phyloP scores from a whole-genome alignment of 148 eudicot genomes.

The Spergularia marina region DNA sequence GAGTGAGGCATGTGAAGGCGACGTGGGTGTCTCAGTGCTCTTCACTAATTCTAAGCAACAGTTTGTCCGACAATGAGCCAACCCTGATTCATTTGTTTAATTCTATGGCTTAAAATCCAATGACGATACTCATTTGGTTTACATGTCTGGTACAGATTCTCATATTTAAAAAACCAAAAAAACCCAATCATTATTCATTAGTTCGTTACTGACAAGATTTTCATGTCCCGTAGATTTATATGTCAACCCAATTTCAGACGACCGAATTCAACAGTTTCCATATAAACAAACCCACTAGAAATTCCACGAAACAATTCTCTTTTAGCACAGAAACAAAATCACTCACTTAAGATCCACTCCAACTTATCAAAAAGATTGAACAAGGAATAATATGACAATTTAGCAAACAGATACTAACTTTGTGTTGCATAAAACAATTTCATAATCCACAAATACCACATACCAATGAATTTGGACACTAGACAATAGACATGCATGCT shows the following conservation, averaged over 20 bases:
- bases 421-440: too few relatives aligned
- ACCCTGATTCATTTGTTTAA: slow-evolving; percentile 3
- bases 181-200: slow-evolving; percentile 20
- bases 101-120: background rate
- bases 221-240: background rate
- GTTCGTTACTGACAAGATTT: slow-evolving; percentile 11
- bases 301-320: too few relatives aligned
- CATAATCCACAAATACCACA: too few relatives aligned
- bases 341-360: too few relatives aligned
- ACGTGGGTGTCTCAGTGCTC: slow-evolving; percentile 17
- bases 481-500: too few relatives aligned
- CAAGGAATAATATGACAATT: too few relatives aligned
- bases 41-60: slow-evolving; percentile 4
- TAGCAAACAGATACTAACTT: too few relatives aligned
- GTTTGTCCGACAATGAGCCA: slow-evolving; percentile 26
- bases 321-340: too few relatives aligned
- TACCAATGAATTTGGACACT: too few relatives aligned
- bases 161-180: background rate
- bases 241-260: background rate
- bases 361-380: too few relatives aligned
- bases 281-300: background rate
- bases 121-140: background rate
- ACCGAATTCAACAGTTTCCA: background rate
- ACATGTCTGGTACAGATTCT: slow-evolving; percentile 5
- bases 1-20: slow-evolving; percentile 18